Percentiles rank a stretch among this genome's conserved stretches.
These are phyloP conservation scores for Candida freyschussii DNA, from an alignment of 1,139 yeast species.

Conservation along the genomic window DNA sequence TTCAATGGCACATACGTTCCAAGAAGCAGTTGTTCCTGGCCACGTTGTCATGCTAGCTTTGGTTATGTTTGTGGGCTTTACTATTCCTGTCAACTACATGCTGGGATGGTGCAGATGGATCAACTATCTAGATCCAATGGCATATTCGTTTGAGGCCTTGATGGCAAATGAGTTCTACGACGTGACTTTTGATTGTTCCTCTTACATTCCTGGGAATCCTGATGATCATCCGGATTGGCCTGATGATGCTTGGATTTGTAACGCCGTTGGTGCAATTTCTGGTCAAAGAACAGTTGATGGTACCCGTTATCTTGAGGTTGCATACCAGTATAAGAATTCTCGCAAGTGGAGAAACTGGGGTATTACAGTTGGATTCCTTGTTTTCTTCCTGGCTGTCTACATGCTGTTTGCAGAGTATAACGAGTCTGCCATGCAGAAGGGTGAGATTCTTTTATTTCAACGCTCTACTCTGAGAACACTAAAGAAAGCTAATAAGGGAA, in stretches of 20 bases:
- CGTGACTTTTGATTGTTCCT: conserved; percentile 39
- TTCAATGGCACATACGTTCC: conserved; percentile 51
- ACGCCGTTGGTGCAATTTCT: conserved; percentile 56
- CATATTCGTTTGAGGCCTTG: conserved; percentile 63
- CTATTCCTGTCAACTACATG: conserved; percentile 62
- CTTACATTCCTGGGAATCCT: conserved; percentile 41
- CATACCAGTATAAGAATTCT: conserved; percentile 49
- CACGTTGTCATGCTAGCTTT: conserved; percentile 55
- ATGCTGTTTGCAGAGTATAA: conserved; percentile 57
- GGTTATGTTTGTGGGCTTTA: conserved; percentile 73
- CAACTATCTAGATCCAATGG: conserved; percentile 66
- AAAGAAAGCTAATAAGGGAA: conserved; percentile 23
- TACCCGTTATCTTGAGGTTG: conserved; percentile 47
- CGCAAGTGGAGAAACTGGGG: conserved; percentile 89
- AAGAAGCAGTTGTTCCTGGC: conserved; percentile 73
- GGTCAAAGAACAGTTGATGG: conserved; percentile 57
- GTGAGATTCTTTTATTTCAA: conserved; percentile 73
- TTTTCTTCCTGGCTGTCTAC: conserved; percentile 31
- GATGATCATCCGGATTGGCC: conserved; percentile 34
- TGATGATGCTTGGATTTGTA: conserved; percentile 49
- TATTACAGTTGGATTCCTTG: conserved; percentile 39
- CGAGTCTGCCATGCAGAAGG: conserved; percentile 76
- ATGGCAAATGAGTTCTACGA: conserved; percentile 50
- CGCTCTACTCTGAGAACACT: conserved; percentile 36
- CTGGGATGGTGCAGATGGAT: conserved; percentile 81